These are phyloP conservation scores for Iberis amara DNA, from an alignment of 441 rosid species.

Conservation along the genomic window DNA sequence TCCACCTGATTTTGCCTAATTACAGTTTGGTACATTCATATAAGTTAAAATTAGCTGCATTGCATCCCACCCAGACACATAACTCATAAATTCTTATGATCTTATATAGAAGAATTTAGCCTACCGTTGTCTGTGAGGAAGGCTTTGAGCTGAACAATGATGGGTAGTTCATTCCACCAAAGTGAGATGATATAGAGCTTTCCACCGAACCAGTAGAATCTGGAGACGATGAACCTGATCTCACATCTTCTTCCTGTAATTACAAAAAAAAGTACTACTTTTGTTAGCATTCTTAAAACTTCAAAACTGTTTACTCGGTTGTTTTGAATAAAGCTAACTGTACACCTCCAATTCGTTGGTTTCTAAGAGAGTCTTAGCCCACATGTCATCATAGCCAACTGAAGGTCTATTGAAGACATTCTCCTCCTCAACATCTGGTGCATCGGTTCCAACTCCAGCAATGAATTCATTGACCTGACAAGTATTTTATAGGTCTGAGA, in stretches of 20 bases:
- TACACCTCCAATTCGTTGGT: slow-evolving; percentile 74
- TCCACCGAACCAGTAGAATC: slow-evolving; percentile 94
- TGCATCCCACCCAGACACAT: slow-evolving; percentile 1
- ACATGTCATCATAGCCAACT: slow-evolving; percentile 98
- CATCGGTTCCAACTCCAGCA: slow-evolving; percentile 98
- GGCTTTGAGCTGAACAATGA: slow-evolving; percentile 91
- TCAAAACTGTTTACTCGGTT: slow-evolving; percentile 1
- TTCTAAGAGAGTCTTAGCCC: slow-evolving; percentile 98
- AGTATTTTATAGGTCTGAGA: slow-evolving; percentile 19
- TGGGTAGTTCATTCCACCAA: slow-evolving; percentile 97
- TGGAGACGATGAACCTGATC: slow-evolving; percentile 95
- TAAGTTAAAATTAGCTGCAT: slow-evolving; percentile 12
- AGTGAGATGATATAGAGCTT: slow-evolving; percentile 95
- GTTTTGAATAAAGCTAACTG: slow-evolving; percentile 12
- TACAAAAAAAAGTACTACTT: neutral
- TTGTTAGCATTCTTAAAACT: slow-evolving; percentile 8
- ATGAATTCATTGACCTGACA: slow-evolving; percentile 91
- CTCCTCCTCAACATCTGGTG: slow-evolving; percentile 99
- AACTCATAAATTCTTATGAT: slow-evolving; percentile 1
- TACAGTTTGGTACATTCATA: slow-evolving; percentile 20
- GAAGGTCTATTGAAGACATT: slow-evolving; percentile 79
- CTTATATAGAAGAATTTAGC: slow-evolving; percentile 5
- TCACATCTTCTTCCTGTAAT: slow-evolving; percentile 79
- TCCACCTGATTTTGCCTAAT: slow-evolving; percentile 63
- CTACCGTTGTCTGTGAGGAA: slow-evolving; percentile 64